Conservation (phyloP, 2,329 filamentous ascomycete species). For the Clonostachys sp. region DNA sequence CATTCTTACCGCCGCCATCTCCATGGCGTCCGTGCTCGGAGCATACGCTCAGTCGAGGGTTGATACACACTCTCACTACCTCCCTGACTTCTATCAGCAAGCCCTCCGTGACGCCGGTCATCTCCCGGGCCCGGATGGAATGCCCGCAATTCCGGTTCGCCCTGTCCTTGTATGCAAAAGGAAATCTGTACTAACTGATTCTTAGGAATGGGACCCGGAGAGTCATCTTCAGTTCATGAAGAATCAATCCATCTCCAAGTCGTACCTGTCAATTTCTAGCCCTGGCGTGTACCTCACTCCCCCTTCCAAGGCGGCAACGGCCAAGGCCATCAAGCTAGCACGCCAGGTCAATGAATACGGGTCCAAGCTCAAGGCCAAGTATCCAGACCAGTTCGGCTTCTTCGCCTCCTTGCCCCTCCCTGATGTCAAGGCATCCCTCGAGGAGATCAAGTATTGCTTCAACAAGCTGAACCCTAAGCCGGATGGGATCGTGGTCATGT, state of each 20-base stretch:
- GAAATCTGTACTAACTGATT: neutral
- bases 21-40: no score
- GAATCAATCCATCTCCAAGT: slow-evolving; percentile 9
- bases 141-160: slow-evolving; percentile 14
- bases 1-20: no score
- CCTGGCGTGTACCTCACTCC: slow-evolving; percentile 9
- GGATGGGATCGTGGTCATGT: slow-evolving; percentile 45
- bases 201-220: slow-evolving; percentile 6
- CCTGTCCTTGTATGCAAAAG: neutral
- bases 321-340: slow-evolving; percentile 8
- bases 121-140: slow-evolving; percentile 13
- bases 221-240: slow-evolving; percentile 12
- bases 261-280: slow-evolving; percentile 13
- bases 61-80: slow-evolving; percentile 13
- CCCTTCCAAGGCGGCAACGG: slow-evolving; percentile 10
- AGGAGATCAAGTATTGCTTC: slow-evolving; percentile 38
- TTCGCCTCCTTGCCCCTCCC: slow-evolving; percentile 50
- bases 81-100: slow-evolving; percentile 14
- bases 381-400: slow-evolving; percentile 31
- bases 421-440: slow-evolving; percentile 36
- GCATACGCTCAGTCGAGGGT: slow-evolving; percentile 6
- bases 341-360: slow-evolving; percentile 12
- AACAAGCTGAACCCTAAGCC: slow-evolving; percentile 28
- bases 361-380: slow-evolving; percentile 6
- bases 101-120: slow-evolving; percentile 13